Conservation (phyloP, 2,329 filamentous ascomycete genomes). For the Alternaria rosae region DNA sequence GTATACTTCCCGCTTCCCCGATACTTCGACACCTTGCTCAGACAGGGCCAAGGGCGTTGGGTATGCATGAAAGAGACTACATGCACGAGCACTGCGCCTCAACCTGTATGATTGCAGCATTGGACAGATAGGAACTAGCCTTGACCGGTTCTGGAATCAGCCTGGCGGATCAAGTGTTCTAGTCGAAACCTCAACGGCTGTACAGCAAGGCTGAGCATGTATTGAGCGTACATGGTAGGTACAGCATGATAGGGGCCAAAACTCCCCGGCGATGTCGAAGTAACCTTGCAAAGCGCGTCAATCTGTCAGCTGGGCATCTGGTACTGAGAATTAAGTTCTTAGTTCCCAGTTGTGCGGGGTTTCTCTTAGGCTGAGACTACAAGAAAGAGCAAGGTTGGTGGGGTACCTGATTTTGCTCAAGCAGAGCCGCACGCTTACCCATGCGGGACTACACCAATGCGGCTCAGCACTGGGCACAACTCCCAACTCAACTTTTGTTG, state of each 20-base stretch:
- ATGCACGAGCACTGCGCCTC: no score
- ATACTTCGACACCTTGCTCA: neutral
- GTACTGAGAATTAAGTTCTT: neutral
- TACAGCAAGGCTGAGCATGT: neutral
- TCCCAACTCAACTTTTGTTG: neutral
- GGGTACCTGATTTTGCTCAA: neutral
- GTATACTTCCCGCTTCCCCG: neutral
- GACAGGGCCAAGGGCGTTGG: neutral
- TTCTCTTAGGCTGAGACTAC: neutral
- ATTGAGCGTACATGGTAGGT: neutral
- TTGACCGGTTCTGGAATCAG: neutral
- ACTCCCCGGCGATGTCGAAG: neutral
- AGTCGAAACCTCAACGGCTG: neutral
- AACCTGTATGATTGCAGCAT: neutral
- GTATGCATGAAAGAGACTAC: neutral
- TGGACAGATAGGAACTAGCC: neutral
- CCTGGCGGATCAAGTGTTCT: neutral
- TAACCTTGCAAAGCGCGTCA: neutral
- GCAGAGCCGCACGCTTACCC: neutral
- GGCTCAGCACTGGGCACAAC: neutral
- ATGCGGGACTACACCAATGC: neutral
- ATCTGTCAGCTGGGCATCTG: neutral
- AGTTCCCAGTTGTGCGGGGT: neutral
- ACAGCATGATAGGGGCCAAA: neutral
- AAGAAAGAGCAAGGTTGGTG: neutral